Conservation (phyloP, 1,284 basidiomycete genomes). For the Rhodotorula sp. region DNA sequence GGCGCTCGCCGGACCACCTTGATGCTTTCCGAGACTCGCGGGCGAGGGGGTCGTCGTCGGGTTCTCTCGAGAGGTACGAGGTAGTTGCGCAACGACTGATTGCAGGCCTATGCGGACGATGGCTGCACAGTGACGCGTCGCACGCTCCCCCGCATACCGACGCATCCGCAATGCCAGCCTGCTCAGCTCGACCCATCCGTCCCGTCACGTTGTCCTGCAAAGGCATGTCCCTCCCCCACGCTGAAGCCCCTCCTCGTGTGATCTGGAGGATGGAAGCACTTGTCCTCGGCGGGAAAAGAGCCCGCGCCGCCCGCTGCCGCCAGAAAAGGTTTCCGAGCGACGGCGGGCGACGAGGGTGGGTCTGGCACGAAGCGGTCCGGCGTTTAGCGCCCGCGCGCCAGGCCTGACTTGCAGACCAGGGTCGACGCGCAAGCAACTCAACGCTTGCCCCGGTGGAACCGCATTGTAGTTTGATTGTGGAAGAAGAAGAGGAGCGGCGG, state of each 20-base stretch:
- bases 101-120: too few species aligned
- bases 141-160: too few species aligned
- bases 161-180: neutral
- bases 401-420: neutral
- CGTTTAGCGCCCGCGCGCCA: conserved; percentile 16
- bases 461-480: conserved; percentile 10
- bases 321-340: neutral
- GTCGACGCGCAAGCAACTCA: conserved; percentile 12
- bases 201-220: neutral
- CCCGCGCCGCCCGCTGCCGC: neutral
- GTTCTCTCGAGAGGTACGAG: too few species aligned
- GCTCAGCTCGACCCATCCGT: neutral
- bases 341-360: neutral
- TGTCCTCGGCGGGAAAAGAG: conserved; percentile 16
- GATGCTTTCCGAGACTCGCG: too few species aligned
- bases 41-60: too few species aligned
- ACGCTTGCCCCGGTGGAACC: conserved; percentile 7
- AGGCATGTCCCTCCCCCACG: conserved; percentile 15
- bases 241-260: conserved; percentile 19
- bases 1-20: too few species aligned
- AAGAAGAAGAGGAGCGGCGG: neutral
- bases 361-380: conserved; percentile 15
- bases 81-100: too few species aligned
- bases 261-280: conserved; percentile 11
- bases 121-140: too few species aligned